Base-by-base conservation (phyloP, 2,329 filamentous ascomycete species). In the Mycosphaerella sp. region DNA sequence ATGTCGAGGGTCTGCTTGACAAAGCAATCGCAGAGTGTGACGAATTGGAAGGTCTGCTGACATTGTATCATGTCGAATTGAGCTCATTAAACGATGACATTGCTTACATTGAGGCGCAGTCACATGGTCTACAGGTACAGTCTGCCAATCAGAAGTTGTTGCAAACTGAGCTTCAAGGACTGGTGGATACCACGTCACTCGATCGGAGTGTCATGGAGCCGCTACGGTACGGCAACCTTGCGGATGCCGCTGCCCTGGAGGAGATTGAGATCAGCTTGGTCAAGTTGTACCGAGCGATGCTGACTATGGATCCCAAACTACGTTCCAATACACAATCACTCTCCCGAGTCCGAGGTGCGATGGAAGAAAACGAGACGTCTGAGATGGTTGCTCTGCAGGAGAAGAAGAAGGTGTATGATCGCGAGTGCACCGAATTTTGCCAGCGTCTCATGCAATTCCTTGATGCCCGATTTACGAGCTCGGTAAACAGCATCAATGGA, bases 91-190 rank as follows among this genome's bases (percentile, higher is more conserved):
- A 90, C 50, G 91, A 97, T 44, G 93, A 98, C 63, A 94, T 98
- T 61, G 85, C 89, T 3, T 97, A 94, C 66, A 97, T 98, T 58
- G 93, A 98, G 72, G 89, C 93, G 1, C 93, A 98, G 70, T 90
- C 89, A 6, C 91, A 98, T 71, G 93, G 93, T 74, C 75, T 98
- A 41, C 93, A 98, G 64, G 91, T 98, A 6, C 93, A 97, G 70
- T 91, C 91, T 16, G 89, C 93, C 36, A 98, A 98, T 63, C 93
- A 98, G 68, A 95, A 95, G 68, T 79, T 95, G 25, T 78, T 98
- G 41, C 89, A 91, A 68, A 87, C 85, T 56, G 93, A 98, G 68
- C 78, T 98, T 1, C 84, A 94, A 66, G 86, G 85, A 30, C 75
- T 97, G n/a, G 78, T 98, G 18, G 84, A 90, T 59, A 96, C 89